A percentile compares a stretch with the other conserved stretches of the same genome.
Evolutionary conservation across 345 rosid species (phyloP).

Genomic region (Aegle marmelos): DNA sequence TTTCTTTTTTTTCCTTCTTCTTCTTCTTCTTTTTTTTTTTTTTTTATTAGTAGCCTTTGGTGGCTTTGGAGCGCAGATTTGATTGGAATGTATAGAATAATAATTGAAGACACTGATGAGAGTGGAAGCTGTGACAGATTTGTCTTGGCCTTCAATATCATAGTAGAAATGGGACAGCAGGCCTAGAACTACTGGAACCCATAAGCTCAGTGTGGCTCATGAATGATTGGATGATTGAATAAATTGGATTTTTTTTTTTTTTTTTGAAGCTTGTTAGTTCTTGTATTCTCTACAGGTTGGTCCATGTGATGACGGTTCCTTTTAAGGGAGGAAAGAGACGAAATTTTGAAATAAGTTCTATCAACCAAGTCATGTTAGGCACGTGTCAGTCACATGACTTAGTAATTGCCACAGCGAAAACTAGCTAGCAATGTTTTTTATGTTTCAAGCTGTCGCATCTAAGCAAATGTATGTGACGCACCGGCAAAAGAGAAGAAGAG

Average conservation of each 20-base stretch:
- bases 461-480: not conserved
- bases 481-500: not conserved
- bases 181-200: conserved; percentile 28
- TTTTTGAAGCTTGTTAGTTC: not conserved
- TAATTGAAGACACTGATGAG: conserved; percentile 9
- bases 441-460: not conserved
- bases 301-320: conserved; percentile 34
- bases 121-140: conserved; percentile 18
- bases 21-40: too few relatives aligned
- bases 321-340: conserved; percentile 14
- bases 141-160: conserved; percentile 18
- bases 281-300: conserved; percentile 26
- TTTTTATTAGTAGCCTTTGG: not conserved
- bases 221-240: conserved; percentile 27
- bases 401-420: conserved; percentile 1
- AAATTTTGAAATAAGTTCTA: not conserved
- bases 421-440: conserved; percentile 5
- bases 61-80: not conserved
- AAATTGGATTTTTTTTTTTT: not conserved
- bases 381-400: conserved; percentile 31
- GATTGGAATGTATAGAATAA: conserved; percentile 3
- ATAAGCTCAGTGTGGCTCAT: conserved; percentile 15
- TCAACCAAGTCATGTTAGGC: conserved; percentile 19
- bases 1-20: too few relatives aligned
- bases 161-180: conserved; percentile 16